A percentile compares a stretch with the other conserved stretches of the same genome.
Conservation (phyloP, 176 grass and related monocot genomes). For the Aegilops longissima region DNA sequence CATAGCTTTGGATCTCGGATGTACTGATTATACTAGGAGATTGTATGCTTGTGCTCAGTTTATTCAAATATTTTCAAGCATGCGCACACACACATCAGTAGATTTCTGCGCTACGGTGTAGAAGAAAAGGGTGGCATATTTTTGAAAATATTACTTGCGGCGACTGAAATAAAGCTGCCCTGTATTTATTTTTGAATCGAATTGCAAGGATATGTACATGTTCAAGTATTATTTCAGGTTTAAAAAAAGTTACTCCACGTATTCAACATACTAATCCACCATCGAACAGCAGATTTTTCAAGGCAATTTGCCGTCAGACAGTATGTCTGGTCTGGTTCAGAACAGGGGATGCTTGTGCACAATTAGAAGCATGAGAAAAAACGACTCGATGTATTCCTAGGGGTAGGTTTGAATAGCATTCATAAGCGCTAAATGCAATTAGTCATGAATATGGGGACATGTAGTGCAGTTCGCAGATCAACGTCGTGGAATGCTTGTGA, state of each 20-base stretch:
- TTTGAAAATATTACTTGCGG: too few species aligned
- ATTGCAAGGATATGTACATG: background rate
- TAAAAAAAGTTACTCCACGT: too few species aligned
- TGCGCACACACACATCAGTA: background rate
- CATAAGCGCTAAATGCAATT: conserved; percentile 8
- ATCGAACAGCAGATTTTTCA: too few species aligned
- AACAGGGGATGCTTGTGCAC: too few species aligned
- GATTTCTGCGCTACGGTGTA: background rate
- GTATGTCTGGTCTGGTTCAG: too few species aligned
- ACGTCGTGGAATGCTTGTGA: background rate
- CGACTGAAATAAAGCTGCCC: too few species aligned
- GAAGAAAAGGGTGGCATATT: too few species aligned
- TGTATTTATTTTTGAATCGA: background rate
- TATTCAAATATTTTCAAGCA: background rate
- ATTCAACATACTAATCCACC: too few species aligned
- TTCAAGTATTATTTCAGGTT: too few species aligned
- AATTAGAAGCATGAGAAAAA: background rate
- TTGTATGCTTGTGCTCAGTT: background rate
- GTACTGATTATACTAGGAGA: too few species aligned
- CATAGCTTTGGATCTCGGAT: too few species aligned
- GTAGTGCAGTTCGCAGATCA: background rate
- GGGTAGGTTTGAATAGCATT: background rate
- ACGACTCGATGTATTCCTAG: background rate
- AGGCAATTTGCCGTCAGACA: too few species aligned
- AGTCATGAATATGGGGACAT: background rate